phyloP scores from a whole-genome alignment of 1,139 yeast genomes.

The Taiozyma sp. region DNA sequence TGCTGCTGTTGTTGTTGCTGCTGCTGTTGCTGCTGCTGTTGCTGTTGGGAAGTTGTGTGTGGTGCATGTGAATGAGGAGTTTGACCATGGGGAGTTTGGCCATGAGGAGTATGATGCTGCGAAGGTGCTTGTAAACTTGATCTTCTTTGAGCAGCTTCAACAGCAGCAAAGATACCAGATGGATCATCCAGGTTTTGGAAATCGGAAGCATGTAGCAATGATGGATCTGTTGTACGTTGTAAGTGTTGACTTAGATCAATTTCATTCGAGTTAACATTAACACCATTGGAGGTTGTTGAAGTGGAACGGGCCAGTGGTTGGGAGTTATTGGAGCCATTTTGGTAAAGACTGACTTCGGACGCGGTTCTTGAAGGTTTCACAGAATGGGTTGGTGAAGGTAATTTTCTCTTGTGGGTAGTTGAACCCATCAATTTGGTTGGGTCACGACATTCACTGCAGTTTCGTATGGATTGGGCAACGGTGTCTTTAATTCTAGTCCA shows the following conservation, averaged over 20 bases:
- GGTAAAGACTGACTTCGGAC: background rate
- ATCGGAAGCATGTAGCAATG: conserved; percentile 26
- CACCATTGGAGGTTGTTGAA: conserved; percentile 6
- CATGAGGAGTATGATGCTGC: background rate
- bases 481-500: conserved; percentile 93
- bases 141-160: conserved; percentile 52
- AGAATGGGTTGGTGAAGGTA: conserved; percentile 12
- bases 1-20: background rate
- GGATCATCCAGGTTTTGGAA: conserved; percentile 34
- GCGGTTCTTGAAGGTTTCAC: conserved; percentile 7
- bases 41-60: background rate
- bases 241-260: conserved; percentile 28
- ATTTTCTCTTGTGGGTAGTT: conserved; percentile 18
- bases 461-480: conserved; percentile 72
- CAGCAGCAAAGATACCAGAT: conserved; percentile 58
- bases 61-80: background rate
- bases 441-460: conserved; percentile 72
- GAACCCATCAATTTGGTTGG: conserved; percentile 26
- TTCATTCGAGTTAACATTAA: conserved; percentile 6
- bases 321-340: background rate
- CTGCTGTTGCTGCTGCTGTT: conserved; percentile 1
- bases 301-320: background rate
- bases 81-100: background rate
- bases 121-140: conserved; percentile 9
- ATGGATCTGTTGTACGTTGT: conserved; percentile 28